Base-by-base conservation (phyloP, 768 basidiomycete genomes). In the Hortiboletus campestris region DNA sequence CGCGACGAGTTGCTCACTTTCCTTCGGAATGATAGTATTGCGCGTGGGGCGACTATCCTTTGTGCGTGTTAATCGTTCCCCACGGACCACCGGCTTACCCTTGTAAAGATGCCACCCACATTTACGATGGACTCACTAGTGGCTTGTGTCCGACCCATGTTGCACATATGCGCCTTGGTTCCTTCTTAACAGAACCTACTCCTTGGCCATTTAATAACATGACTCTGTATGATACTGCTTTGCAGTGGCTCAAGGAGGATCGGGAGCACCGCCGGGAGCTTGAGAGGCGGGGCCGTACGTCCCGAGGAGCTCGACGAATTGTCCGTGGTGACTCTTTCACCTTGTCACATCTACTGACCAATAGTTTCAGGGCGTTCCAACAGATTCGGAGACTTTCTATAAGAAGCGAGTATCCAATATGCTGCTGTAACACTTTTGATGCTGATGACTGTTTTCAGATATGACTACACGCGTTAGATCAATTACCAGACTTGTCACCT, bases 201-300 rank as follows among this genome's bases (percentile, higher is more conserved):
- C 66, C 83, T 8, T 98, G 94, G 93, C 84, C 86, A 3, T 70
- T 81, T n/a, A 58, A 70, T 9, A 51, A 49, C 29, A 28, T 43
- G 6, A 44, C 76, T 3, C 72, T 99, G 35, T 88, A 97, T 68
- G 71, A 74, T 12, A 74, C 91, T 19, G 95, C 94, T 4, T 72
- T 98, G 36, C 78, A 83, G 46, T 99, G 97, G 97, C 77, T 98
- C 40, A 84, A 80, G 60, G 86, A 90, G 63, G 97, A 99, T 63
- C 79, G 91, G 42, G 82, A 85, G 44, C 69, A 82, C 51, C 80
- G 89, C 20, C 78, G 76, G 16, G 74, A 78, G 64, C 74, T 87
- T 32, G 84, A 90, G 73, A 75, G 73, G 51, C 63, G 75, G 32
- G 83, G 85, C 25, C 71, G 79, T 68, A 86, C 84, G 74, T 71